phyloP scores from a whole-genome alignment of 768 basidiomycete genomes.

The Xerocomellus chrysenteron region DNA sequence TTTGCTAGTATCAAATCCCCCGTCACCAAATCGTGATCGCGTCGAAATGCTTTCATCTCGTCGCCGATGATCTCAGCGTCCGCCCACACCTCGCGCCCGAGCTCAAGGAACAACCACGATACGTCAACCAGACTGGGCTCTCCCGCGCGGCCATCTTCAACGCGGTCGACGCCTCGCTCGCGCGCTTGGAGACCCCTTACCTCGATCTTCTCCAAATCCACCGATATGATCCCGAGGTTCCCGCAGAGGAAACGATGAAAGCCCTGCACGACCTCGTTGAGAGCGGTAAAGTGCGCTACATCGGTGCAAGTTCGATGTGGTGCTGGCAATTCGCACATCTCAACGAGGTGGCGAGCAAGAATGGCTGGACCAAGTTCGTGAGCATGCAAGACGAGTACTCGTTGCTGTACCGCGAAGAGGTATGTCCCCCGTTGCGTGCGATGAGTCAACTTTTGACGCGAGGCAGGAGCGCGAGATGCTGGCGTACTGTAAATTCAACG shows the following conservation, averaged over 20 bases:
- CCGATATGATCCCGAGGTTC: constrained; percentile 36
- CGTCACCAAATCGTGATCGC: constrained; percentile 33
- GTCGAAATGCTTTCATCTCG: constrained; percentile 26
- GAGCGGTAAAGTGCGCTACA: constrained; percentile 50
- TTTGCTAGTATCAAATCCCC: constrained; percentile 31
- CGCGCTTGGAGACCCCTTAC: constrained; percentile 36
- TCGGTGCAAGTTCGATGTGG: constrained; percentile 48
- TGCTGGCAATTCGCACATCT: constrained; percentile 47
- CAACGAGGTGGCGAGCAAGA: constrained; percentile 43
- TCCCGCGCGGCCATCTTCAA: constrained; percentile 39
- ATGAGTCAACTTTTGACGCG: not conserved
- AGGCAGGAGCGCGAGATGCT: constrained; percentile 45
- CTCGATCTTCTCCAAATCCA: constrained; percentile 48
- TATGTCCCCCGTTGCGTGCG: not conserved
- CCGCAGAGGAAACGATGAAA: constrained; percentile 48
- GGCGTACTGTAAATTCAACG: constrained; percentile 44
- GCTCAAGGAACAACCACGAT: constrained; percentile 10
- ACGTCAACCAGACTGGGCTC: constrained; percentile 35
- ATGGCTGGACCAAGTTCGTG: constrained; percentile 53
- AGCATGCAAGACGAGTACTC: constrained; percentile 57
- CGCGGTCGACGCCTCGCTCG: constrained; percentile 36
- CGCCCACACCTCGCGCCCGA: not conserved
- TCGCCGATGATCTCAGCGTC: constrained; percentile 5
- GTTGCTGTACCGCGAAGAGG: constrained; percentile 56
- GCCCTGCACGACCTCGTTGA: constrained; percentile 50